Evolutionary conservation across 2,329 filamentous ascomycete species (phyloP), one percentile per base, ranked within the genome.

Genomic region (Monosporascus ibericus): DNA sequence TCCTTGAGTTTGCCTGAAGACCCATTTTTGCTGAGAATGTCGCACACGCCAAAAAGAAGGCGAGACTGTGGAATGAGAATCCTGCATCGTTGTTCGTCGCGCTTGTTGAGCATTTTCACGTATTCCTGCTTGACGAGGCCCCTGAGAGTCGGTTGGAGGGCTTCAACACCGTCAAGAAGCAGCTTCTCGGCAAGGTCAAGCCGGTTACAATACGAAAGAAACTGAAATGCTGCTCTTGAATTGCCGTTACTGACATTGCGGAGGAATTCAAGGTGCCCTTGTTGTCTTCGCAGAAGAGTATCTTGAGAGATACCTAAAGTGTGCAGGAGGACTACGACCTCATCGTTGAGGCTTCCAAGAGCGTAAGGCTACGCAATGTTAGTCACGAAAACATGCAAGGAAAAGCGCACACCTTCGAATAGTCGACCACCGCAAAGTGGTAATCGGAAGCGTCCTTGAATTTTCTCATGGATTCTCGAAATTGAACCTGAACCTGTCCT

Each of bases 281-380:
- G 48, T 53, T 71, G 70, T 52, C 72, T 74, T n/a, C 44, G 38
- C 8, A 70, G 55, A 11, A 74, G 59, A 5, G 58, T 59, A 5
- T 62, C 57, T 22, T 55, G 52, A 1, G 63, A 55, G 6, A 74
- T 65, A 1, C 71, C 70, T 5, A 75, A 59, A 6, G 67, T 55
- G 51, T 70, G 60, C 11, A 74, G 58, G 4, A 75, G 64, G 1
- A 74, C 51, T n/a, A 74, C 59, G 2, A 70, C 63, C 52, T 75
- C 71, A 51, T 75, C 72, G 54, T 75, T 75, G 3, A 74, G 63
- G 52, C 62, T 63, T 4, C 71, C 72, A 52, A 68, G 73, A 14
- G 61, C 55, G 56, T 72, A 73, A 2, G 72, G 70, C 69, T 72
- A 24, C 27, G 14, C 11, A 6, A 17, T 17, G n/a, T 11, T 1